Conservation (phyloP, 108 stramenopile species). For the Asterionellopsis glacialis region DNA sequence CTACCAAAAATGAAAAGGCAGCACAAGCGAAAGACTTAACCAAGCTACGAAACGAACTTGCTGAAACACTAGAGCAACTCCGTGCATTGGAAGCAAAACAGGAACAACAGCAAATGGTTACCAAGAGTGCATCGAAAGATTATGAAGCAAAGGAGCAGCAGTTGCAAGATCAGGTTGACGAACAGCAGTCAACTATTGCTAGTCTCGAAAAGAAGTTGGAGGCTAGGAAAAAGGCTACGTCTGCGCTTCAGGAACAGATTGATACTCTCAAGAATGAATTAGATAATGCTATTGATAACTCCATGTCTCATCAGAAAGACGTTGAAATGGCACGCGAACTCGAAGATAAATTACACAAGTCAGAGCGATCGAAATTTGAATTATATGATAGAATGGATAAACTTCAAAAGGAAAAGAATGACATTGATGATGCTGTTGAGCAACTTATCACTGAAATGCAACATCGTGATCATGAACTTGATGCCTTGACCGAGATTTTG, state of each 20-base stretch:
- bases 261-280: neutral
- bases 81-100: constrained; percentile 31
- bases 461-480: constrained; percentile 52
- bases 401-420: constrained; percentile 24
- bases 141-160: constrained; percentile 15
- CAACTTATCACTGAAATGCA: constrained; percentile 53
- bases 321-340: constrained; percentile 17
- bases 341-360: constrained; percentile 18
- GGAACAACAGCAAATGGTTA: constrained; percentile 25
- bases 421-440: constrained; percentile 47
- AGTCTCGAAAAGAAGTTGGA: constrained; percentile 4
- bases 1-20: constrained; percentile 25
- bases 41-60: constrained; percentile 15
- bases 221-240: neutral
- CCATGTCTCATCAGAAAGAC: neutral
- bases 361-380: constrained; percentile 16
- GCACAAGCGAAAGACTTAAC: constrained; percentile 10
- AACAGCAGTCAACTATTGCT: constrained; percentile 14
- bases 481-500: constrained; percentile 30
- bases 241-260: constrained; percentile 18
- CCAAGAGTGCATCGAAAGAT: constrained; percentile 24
- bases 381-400: constrained; percentile 30
- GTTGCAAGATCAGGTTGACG: constrained; percentile 17
- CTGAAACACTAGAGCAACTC: constrained; percentile 3
- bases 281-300: neutral